phyloP scores from a whole-genome alignment of 139 green algal species.

The Tetradesmus obliquus region DNA sequence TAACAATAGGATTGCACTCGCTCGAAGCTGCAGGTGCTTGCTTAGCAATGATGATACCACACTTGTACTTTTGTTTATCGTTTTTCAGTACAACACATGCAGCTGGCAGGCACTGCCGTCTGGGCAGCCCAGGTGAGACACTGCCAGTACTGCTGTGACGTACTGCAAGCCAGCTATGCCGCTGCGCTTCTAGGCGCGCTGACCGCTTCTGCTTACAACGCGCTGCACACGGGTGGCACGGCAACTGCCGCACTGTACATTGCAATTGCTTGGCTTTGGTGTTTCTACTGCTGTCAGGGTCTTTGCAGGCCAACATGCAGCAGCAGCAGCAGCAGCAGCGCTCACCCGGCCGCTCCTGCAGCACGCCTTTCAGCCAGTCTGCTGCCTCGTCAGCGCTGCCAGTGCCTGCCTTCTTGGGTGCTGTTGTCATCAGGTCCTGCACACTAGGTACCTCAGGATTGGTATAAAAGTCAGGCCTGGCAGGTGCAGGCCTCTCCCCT shows the following conservation, averaged over 20 bases:
- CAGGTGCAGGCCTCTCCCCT: neutral
- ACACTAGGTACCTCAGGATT: neutral
- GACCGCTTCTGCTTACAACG: no score
- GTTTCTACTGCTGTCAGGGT: no score
- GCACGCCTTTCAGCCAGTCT: constrained; percentile 50
- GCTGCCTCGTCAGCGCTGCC: constrained; percentile 60
- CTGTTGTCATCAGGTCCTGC: neutral
- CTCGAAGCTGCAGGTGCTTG: no score
- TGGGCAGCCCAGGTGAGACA: neutral
- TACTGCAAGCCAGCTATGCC: neutral
- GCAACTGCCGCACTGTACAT: no score
- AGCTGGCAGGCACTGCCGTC: neutral
- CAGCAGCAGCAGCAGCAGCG: neutral
- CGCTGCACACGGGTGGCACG: no score
- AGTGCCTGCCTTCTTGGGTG: neutral
- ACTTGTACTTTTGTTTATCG: no score
- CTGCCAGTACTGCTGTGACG: neutral
- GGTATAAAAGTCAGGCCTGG: constrained; percentile 33
- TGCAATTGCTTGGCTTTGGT: no score
- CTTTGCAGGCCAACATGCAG: no score
- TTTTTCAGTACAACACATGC: neutral
- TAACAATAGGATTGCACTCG: no score
- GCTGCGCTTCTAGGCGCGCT: neutral
- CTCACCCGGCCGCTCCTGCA: constrained; percentile 21
- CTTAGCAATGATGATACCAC: no score